A percentile compares a stretch with the other conserved stretches of the same genome.
phyloP scores from a whole-genome alignment of 257 asterid species.

The Nemophila menziesii region DNA sequence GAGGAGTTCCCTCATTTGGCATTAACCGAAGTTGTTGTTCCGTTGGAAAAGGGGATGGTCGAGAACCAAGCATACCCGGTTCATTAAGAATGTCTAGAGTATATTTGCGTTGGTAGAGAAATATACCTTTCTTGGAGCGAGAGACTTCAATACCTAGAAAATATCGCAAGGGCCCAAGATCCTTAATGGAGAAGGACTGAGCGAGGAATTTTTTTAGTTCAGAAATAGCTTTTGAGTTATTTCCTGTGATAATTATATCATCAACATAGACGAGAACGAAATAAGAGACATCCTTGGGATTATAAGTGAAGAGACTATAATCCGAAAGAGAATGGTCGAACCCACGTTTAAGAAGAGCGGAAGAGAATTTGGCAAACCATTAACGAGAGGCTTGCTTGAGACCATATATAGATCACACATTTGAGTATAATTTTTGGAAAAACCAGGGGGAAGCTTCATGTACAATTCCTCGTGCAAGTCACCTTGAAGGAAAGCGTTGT shows the following conservation, averaged over 20 bases:
- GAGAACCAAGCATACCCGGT: background rate
- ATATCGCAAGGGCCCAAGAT: constrained; percentile 1
- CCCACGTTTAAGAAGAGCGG: background rate
- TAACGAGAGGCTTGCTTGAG: constrained; percentile 3
- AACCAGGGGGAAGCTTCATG: background rate
- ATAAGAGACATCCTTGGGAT: background rate
- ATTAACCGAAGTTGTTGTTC: background rate
- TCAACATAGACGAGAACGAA: background rate
- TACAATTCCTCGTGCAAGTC: background rate
- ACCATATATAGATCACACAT: constrained; percentile 2
- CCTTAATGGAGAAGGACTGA: constrained; percentile 5
- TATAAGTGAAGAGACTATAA: constrained; percentile 1
- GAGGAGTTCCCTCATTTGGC: background rate
- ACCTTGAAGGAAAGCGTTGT: background rate
- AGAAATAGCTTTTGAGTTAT: background rate
- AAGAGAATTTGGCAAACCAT: constrained; percentile 2
- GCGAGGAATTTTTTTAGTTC: constrained; percentile 1
- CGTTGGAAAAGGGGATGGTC: background rate
- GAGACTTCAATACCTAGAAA: background rate
- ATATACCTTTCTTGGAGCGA: background rate
- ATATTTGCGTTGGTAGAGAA: constrained; percentile 6
- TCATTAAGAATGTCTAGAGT: constrained; percentile 2
- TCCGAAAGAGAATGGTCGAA: background rate
- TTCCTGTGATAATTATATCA: constrained; percentile 1
- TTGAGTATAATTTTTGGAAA: background rate